Evolutionary conservation across 2,329 filamentous ascomycete species (phyloP).

Genomic region (Sporothrix inflata): DNA sequence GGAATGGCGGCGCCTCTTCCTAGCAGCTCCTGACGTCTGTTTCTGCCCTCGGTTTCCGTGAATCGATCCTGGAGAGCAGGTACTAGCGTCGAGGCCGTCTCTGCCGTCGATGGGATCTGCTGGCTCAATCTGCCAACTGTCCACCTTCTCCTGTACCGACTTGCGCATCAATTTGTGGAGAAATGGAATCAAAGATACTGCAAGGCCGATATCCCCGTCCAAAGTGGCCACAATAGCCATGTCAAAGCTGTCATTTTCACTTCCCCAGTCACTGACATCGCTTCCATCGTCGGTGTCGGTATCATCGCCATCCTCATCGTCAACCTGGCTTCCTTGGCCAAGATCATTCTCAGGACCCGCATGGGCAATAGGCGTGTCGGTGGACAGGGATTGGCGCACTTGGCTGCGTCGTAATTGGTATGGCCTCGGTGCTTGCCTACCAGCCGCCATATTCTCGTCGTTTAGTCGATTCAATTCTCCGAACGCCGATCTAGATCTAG

Average conservation of each 20-base stretch:
- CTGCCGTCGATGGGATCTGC: background rate
- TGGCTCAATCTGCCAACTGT: constrained; percentile 34
- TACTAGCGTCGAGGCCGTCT: background rate
- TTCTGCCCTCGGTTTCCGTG: background rate
- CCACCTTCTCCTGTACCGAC: constrained; percentile 35
- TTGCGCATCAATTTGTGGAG: constrained; percentile 35
- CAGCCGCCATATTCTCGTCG: constrained; percentile 14
- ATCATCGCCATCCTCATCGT: constrained; percentile 34
- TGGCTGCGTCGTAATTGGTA: constrained; percentile 23
- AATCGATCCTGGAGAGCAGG: background rate
- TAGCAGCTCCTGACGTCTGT: background rate
- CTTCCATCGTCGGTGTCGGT: constrained; percentile 30
- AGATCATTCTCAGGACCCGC: background rate
- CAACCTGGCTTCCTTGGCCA: constrained; percentile 29
- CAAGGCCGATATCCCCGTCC: constrained; percentile 36
- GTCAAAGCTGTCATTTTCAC: constrained; percentile 36
- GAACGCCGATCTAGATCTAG: background rate
- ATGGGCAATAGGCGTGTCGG: background rate
- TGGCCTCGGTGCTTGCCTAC: background rate
- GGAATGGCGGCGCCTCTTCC: constrained; percentile 30
- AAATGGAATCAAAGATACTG: constrained; percentile 36
- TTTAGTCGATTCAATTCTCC: constrained; percentile 3
- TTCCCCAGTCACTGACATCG: background rate
- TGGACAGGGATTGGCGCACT: constrained; percentile 15
- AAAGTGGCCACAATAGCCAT: constrained; percentile 36